phyloP scores from a whole-genome alignment of 208 protist genomes.

The Dictyostelium gargantuum region DNA sequence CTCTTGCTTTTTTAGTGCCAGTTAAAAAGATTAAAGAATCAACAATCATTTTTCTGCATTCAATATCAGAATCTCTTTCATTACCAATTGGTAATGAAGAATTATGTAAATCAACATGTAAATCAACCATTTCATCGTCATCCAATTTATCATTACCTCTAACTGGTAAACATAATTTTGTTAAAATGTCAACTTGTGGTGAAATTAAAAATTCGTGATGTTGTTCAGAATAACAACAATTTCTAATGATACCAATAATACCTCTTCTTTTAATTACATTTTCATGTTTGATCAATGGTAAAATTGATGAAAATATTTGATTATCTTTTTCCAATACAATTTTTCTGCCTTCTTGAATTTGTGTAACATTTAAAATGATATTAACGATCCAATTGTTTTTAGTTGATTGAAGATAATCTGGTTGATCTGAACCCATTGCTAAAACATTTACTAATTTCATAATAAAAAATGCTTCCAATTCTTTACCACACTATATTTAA shows the following conservation, averaged over 20 bases:
- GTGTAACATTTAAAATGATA: slow-evolving; percentile 49
- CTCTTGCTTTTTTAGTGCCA: background rate
- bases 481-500: slow-evolving; percentile 60
- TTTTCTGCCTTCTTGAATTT: slow-evolving; percentile 64
- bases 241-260: slow-evolving; percentile 49
- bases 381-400: slow-evolving; percentile 44
- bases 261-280: slow-evolving; percentile 31
- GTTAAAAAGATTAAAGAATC: slow-evolving; percentile 43
- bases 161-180: background rate
- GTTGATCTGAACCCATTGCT: background rate
- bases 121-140: slow-evolving; percentile 39
- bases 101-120: background rate
- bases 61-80: slow-evolving; percentile 21
- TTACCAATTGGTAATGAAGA: background rate
- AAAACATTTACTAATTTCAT: slow-evolving; percentile 38
- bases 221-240: slow-evolving; percentile 37
- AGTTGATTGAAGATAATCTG: background rate
- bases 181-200: background rate
- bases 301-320: background rate
- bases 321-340: slow-evolving; percentile 45
- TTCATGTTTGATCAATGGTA: slow-evolving; percentile 31
- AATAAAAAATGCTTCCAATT: slow-evolving; percentile 57
- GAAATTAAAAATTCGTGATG: slow-evolving; percentile 3
- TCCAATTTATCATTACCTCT: slow-evolving; percentile 20
- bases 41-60: slow-evolving; percentile 36